Base-by-base conservation (phyloP, 495 filamentous ascomycete genomes). In the Penicillium desertorum region DNA sequence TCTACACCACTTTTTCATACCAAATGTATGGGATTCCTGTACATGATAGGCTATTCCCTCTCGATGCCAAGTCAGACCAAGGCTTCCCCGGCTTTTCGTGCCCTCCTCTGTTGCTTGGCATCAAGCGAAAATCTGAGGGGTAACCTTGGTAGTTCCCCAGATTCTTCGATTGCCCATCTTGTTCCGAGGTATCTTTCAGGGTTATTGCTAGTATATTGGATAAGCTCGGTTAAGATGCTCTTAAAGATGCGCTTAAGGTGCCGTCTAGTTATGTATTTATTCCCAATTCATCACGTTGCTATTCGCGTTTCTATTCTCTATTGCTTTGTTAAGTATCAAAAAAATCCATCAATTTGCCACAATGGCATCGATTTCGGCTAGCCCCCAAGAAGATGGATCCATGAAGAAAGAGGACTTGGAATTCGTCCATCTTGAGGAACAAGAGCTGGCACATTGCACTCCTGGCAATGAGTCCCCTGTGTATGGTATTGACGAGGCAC, bases 401-500 rank as follows among this genome's bases (percentile, higher is more conserved):
- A 30, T 6, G 8, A 47, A 29, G 27, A 47, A 47, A 32, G 45
- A 30, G 3, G n/a, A 47, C 8, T 4, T n/a, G 16, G 45, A 47
- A 2, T 20, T 30, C 8, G 5, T 29, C 27, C 45, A 32, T 5
- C 45, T 30, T n/a, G 45, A 47, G 9, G 45, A 30, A 30, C 45
- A 47, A 47, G 45, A 47, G 8, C 16, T 47, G 17, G 3, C 25
- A 47, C n/a, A 47, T 17, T 6, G n/a, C 8, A 30, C 17, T 2
- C 2, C 16, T 5, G 27, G 45, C 27, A 47, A 11, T 17, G 45
- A 29, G 17, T 30, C 45, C 3, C 45, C 27, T 5, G 45, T 47
- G n/a, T 47, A 47, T 47, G 45, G 27, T n/a, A 47, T 47, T 17
- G 45, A 47, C 17, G 25, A 47, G 25, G 45, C 27, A 16, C 45